Evolutionary conservation across 2,329 filamentous ascomycete species (phyloP).

Genomic region (Cladosporium sp.): DNA sequence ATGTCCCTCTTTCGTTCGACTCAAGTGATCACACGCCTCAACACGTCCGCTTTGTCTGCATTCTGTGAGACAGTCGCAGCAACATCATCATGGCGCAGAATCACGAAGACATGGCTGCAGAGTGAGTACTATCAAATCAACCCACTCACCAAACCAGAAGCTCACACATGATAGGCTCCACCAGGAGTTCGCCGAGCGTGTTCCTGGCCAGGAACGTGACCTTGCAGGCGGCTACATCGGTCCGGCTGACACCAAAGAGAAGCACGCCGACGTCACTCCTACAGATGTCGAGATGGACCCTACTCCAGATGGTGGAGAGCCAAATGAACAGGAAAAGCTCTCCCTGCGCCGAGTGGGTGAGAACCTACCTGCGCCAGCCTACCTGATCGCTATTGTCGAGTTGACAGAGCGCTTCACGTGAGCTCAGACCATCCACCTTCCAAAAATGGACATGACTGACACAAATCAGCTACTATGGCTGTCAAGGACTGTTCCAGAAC

Average conservation of each 20-base stretch:
- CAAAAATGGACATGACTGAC: background rate
- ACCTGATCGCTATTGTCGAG: constrained; percentile 53
- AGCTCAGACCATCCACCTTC: constrained; percentile 28
- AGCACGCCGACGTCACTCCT: constrained; percentile 25
- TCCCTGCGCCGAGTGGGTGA: constrained; percentile 51
- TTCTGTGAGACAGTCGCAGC: background rate
- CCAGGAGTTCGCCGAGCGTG: constrained; percentile 29
- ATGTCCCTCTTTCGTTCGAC: background rate
- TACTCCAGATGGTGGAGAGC: constrained; percentile 40
- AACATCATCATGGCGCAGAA: constrained; percentile 28
- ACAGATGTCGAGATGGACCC: constrained; percentile 27
- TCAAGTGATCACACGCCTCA: background rate
- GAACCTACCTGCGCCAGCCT: constrained; percentile 49
- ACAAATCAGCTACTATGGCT: constrained; percentile 27
- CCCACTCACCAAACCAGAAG: background rate
- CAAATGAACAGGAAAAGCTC: constrained; percentile 46
- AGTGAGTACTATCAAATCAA: constrained; percentile 21
- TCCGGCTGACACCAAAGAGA: constrained; percentile 15
- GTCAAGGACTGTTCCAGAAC: constrained; percentile 50
- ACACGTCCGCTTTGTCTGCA: background rate
- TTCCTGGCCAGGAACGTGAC: constrained; percentile 19
- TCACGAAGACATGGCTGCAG: constrained; percentile 34
- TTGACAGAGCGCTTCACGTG: constrained; percentile 54
- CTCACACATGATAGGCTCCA: constrained; percentile 26
- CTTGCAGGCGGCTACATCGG: constrained; percentile 26